Evolutionary conservation across 495 filamentous ascomycete genomes (phyloP).

Genomic region (Collariella sp.): DNA sequence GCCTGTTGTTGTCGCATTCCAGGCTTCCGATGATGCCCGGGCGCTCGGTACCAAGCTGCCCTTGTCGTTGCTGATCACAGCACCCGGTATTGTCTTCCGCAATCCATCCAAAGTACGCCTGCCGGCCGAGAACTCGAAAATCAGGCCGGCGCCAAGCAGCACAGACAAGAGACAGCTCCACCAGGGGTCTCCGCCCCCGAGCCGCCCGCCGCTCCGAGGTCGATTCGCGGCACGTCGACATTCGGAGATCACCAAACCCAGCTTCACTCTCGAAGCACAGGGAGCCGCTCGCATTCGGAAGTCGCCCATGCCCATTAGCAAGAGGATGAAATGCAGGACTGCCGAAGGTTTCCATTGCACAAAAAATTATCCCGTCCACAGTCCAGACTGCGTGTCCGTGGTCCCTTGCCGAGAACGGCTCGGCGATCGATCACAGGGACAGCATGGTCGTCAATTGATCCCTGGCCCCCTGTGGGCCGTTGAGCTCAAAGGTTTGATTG

Average conservation of each 20-base stretch:
- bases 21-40: too few species aligned
- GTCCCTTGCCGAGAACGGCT: slow-evolving; percentile 5
- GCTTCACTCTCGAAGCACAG: not conserved
- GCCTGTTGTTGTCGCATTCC: too few species aligned
- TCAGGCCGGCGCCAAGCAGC: not conserved
- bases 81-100: too few species aligned
- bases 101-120: too few species aligned
- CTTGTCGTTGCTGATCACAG: too few species aligned
- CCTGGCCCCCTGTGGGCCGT: slow-evolving; percentile 16
- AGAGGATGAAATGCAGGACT: not conserved
- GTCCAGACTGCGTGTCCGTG: not conserved
- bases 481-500: slow-evolving; percentile 10
- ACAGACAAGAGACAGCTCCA: not conserved
- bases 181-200: not conserved
- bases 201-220: slow-evolving; percentile 2
- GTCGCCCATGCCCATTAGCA: not conserved
- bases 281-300: slow-evolving; percentile 6
- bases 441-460: slow-evolving; percentile 11
- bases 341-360: not conserved
- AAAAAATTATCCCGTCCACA: not conserved
- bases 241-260: not conserved
- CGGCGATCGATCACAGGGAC: slow-evolving; percentile 11
- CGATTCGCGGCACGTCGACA: not conserved
- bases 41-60: too few species aligned
- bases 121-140: not conserved